Conservation (phyloP, 1,284 basidiomycete genomes). For the Exobasidium rhododendri region DNA sequence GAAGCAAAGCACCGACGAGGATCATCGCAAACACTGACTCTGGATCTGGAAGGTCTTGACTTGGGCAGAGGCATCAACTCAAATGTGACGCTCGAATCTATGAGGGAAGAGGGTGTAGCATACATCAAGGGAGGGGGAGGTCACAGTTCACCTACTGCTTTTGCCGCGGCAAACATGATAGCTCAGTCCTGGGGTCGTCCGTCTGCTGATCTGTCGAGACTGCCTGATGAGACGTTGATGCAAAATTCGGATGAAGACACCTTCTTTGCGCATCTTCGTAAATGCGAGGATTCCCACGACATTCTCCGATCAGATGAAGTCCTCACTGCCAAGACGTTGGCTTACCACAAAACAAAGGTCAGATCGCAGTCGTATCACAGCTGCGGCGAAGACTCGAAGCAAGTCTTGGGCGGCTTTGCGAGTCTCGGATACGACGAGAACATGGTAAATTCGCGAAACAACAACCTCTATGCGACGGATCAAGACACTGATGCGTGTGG, state of each 20-base stretch:
- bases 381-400: neutral
- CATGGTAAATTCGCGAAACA: neutral
- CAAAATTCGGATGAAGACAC: slow-evolving; percentile 21
- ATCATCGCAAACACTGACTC: slow-evolving; percentile 24
- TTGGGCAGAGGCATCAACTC: slow-evolving; percentile 22
- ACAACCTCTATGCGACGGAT: neutral
- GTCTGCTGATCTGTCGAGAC: neutral
- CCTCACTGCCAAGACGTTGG: slow-evolving; percentile 16
- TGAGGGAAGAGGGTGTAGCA: neutral
- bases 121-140: neutral
- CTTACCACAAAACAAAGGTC: neutral
- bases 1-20: slow-evolving; percentile 1
- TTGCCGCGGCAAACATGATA: neutral
- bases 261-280: slow-evolving; percentile 40
- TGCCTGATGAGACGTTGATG: neutral
- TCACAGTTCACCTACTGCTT: neutral
- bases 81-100: neutral
- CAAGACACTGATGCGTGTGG: neutral
- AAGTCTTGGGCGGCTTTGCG: slow-evolving; percentile 24
- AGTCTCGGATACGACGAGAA: slow-evolving; percentile 16
- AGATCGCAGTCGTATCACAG: neutral
- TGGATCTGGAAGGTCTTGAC: slow-evolving; percentile 43
- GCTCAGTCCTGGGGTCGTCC: neutral
- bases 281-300: slow-evolving; percentile 37
- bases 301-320: slow-evolving; percentile 33